Evolutionary conservation across 495 filamentous ascomycete species (phyloP), one percentile per base, ranked within the genome.

Genomic region (Penicillium dipodomyicola): DNA sequence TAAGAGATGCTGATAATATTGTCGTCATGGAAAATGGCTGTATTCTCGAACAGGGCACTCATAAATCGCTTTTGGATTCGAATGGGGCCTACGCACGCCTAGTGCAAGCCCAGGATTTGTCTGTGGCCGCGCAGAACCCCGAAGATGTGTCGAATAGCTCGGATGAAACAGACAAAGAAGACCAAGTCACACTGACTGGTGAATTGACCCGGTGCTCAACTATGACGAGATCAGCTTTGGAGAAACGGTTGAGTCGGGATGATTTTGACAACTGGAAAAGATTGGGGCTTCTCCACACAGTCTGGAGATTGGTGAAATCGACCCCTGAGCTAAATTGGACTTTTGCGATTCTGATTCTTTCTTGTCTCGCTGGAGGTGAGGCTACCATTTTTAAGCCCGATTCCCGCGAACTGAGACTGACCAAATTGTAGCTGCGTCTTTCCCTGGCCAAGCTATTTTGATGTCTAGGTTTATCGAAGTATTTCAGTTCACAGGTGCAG

Each of bases 1-100:
- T 96, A 71, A 88, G 84, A 65, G 83, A 86, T 62, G 89, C 90
- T 2, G 87, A 95, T 65, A 94, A 93, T 63, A 96, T 96, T 55
- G 87, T 95, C 14, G 91, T 96, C 59, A 92, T 96, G 87, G 73
- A 79, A 1, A 67, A 84, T 44, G 92, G 92, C 40, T 69, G 78
- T 15, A 90, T 96, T 49, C 75, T 94, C 11, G 92, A 96, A 65
- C 87, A 89, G 69, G 90, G 90, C 37, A 85, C 79, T 2, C 89
- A 92, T 60, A 75, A 62, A 4, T 56, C 64, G 9, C 59, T 84
- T 10, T 39, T 81, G 4, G 49, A 42, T 29, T 66, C 61, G 20
- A 64, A 75, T 49, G 76, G 75, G 17, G 81, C 85, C 11, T 91
- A 91, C 65, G 82, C 81, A 59, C 80, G 79, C 35, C 77, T 91